phyloP scores from a whole-genome alignment of 129 eudicot species.

The Logfia minima region DNA sequence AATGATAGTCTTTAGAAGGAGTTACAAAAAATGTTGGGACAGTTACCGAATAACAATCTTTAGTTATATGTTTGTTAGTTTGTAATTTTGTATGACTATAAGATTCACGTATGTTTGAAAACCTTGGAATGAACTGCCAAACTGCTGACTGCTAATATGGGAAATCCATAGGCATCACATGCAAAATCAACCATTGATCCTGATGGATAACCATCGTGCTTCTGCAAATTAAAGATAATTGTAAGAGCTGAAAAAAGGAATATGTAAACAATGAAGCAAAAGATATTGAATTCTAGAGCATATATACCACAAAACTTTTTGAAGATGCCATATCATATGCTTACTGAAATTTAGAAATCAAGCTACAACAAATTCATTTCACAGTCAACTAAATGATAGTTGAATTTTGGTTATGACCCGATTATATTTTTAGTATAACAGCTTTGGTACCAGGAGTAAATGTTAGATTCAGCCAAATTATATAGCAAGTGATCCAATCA shows the following conservation, averaged over 20 bases:
- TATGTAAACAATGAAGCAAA: neutral
- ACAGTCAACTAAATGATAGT: neutral
- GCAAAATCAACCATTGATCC: conserved; percentile 98
- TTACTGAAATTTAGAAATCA: neutral
- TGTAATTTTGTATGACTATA: neutral
- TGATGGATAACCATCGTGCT: conserved; percentile 81
- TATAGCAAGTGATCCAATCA: too few relatives aligned
- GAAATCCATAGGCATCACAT: conserved; percentile 82
- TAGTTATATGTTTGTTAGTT: conserved; percentile 5
- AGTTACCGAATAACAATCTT: neutral
- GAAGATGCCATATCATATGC: neutral
- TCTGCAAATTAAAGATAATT: conserved; percentile 49
- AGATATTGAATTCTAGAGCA: neutral
- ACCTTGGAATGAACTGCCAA: conserved; percentile 97
- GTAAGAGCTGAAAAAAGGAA: neutral
- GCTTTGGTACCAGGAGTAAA: neutral
- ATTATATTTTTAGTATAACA: neutral
- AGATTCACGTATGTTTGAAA: conserved; percentile 14
- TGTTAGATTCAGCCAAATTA: neutral
- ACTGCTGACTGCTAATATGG: conserved; percentile 90
- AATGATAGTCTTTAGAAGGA: conserved; percentile 17
- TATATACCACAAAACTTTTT: neutral
- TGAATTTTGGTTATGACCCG: neutral
- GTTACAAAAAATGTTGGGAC: neutral
- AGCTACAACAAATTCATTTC: neutral